Percentiles rank a stretch among this genome's conserved stretches.
Conservation (phyloP, 495 filamentous ascomycete genomes). For the Penicillium mononematosum region DNA sequence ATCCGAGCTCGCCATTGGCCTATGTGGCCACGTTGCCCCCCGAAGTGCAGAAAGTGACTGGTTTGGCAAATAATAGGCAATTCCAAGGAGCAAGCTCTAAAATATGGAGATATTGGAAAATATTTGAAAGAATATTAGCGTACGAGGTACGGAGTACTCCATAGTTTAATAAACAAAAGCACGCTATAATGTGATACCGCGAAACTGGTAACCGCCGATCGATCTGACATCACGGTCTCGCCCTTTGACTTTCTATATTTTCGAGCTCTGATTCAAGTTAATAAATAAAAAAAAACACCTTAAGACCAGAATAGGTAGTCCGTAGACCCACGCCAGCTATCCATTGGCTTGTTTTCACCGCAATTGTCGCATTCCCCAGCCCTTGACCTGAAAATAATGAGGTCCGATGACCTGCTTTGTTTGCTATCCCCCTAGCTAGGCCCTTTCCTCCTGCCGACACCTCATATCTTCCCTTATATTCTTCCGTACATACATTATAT, state of each 20-base stretch:
- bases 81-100: too few species aligned
- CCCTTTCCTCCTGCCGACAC: conserved; percentile 3
- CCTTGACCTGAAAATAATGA: conserved; percentile 8
- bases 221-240: not conserved
- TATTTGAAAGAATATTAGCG: too few species aligned
- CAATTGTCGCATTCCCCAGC: conserved; percentile 28
- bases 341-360: conserved; percentile 24
- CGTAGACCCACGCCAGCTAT: not conserved
- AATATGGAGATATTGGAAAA: too few species aligned
- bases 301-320: conserved; percentile 3
- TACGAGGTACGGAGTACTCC: too few species aligned
- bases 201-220: not conserved
- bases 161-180: too few species aligned
- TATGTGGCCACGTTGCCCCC: not conserved
- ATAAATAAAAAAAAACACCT: not conserved
- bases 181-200: too few species aligned
- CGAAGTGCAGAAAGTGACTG: too few species aligned
- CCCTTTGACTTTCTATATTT: not conserved
- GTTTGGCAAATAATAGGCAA: too few species aligned
- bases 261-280: too few species aligned
- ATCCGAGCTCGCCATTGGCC: not conserved
- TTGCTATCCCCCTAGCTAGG: not conserved
- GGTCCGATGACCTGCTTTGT: not conserved
- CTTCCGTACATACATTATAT: not conserved
- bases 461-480: not conserved